These are phyloP conservation scores for Bolboschoenus planiculmis DNA, from an alignment of 176 grass and related monocot genomes.

Conservation along the genomic window DNA sequence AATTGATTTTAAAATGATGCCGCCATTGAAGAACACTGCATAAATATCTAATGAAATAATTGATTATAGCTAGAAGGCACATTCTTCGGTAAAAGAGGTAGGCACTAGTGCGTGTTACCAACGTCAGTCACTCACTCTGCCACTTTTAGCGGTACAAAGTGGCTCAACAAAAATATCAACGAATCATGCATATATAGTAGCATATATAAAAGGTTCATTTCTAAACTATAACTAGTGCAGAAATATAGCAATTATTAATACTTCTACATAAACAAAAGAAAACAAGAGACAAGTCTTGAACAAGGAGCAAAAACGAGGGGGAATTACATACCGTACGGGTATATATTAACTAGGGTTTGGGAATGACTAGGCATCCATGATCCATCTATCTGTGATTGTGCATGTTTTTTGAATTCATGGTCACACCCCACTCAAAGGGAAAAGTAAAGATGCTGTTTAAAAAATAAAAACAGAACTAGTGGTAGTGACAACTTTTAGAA, in stretches of 20 bases:
- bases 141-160: constrained; percentile 4
- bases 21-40: not conserved
- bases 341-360: not conserved
- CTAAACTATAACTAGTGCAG: not conserved
- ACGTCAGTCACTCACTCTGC: not conserved
- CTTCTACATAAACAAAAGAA: not conserved
- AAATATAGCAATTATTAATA: not conserved
- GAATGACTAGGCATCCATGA: constrained; percentile 7
- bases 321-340: not conserved
- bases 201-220: not conserved
- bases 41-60: not conserved
- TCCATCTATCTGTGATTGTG: constrained; percentile 1
- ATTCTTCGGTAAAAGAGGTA: not conserved
- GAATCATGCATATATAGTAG: not conserved
- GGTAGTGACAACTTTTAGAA: not conserved
- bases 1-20: not conserved
- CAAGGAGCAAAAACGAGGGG: not conserved
- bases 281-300: not conserved
- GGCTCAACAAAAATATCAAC: not conserved
- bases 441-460: not conserved
- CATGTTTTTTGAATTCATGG: not conserved
- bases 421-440: constrained; percentile 13
- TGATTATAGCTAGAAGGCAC: constrained; percentile 4
- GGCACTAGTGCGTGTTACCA: not conserved
- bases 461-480: not conserved